Conservation (phyloP, 225 moss, liverwort and hornwort genomes). For the Sphagnum contortum region DNA sequence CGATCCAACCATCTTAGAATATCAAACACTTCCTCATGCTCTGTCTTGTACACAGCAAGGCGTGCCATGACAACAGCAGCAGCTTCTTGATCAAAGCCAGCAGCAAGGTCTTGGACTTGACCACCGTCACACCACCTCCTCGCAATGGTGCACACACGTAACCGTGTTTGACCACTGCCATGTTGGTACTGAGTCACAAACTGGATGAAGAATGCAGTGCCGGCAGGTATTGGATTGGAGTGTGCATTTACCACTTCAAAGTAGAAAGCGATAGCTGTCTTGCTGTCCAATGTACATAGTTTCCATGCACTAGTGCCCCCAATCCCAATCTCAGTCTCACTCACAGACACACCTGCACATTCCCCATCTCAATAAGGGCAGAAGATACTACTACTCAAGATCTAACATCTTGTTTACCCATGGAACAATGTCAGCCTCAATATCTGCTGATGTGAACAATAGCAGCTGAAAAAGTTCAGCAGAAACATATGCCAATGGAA, state of each 20-base stretch:
- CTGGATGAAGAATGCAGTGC: constrained; percentile 88
- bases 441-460: too few relatives aligned
- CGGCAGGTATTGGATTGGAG: constrained; percentile 81
- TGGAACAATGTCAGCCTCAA: too few relatives aligned
- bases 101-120: constrained; percentile 72
- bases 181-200: constrained; percentile 86
- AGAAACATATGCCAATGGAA: too few relatives aligned
- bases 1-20: constrained; percentile 97
- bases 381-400: too few relatives aligned
- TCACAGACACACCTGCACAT: constrained; percentile 59
- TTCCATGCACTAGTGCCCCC: constrained; percentile 97
- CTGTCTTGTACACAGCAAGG: constrained; percentile 86
- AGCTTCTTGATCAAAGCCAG: constrained; percentile 93
- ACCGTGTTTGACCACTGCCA: constrained; percentile 63
- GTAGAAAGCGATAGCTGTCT: constrained; percentile 75
- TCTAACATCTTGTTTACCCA: too few relatives aligned
- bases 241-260: constrained; percentile 96
- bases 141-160: constrained; percentile 84
- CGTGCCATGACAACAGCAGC: constrained; percentile 96
- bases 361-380: not conserved
- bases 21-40: constrained; percentile 91
- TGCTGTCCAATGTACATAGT: constrained; percentile 63
- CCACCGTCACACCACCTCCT: constrained; percentile 89
- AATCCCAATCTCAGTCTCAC: constrained; percentile 82
- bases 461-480: too few relatives aligned